Evolutionary conservation across 176 grass and related monocot genomes (phyloP), one percentile per base, ranked within the genome.

Genomic region (Zizania latifolia): DNA sequence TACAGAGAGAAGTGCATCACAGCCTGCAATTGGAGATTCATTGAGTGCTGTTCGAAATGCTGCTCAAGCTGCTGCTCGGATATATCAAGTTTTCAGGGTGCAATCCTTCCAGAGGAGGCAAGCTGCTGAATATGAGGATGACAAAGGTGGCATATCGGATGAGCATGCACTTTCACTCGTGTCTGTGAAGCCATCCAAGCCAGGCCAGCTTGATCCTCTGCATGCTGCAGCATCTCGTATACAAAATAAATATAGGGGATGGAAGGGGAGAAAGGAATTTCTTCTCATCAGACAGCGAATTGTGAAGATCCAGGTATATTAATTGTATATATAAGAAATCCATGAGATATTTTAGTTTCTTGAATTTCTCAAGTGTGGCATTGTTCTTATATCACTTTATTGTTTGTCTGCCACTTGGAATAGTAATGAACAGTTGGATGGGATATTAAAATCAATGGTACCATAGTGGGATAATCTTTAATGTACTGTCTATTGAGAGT

Each of bases 221-320:
- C 85, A 94, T 76, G 66, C 60, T 74, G 88, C 92, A 43, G 92
- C 89, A 78, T 74, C 83, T 60, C 82, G 85, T 43, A 96, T 96
- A 78, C 92, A 96, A 31, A 79, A 89, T 75, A 96, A 96, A 62
- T 96, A 89, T 69, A 81, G 92, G 75, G 86, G 92, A 32, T 96
- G 89, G 88, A 96, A 92, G 83, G 89, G 89, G 28, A 83, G 89
- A 44, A 87, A 92, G 10, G 89, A 96, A 29, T 96, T 89, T 75
- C 66, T 91, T 71, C 80, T 82, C 36, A 79, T 91, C 36, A 84
- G 89, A 41, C 80, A 82, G 19, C 78, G 82, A 31, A 85, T 92
- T 43, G 89, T 96, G 4, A 96, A 96, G 83, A 92, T 96, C 63
- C 92, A 96, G 92, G 92, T 97, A 90, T 58, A 14, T 68, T 68